These are phyloP conservation scores for Terana coerulea DNA, from an alignment of 768 basidiomycete genomes.

Conservation along the genomic window DNA sequence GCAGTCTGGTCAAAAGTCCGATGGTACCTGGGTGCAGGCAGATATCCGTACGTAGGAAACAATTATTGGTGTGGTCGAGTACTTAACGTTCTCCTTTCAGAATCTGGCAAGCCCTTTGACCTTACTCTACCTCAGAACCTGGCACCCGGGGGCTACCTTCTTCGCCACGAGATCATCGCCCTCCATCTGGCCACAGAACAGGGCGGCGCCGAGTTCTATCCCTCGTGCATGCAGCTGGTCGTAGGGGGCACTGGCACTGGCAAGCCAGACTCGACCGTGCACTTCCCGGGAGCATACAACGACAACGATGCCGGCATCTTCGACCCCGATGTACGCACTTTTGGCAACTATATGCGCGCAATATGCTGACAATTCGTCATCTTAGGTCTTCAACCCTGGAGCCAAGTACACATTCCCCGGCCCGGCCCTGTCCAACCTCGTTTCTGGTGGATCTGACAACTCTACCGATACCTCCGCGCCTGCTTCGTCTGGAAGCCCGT, in stretches of 20 bases:
- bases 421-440: constrained; percentile 19
- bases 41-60: constrained; percentile 22
- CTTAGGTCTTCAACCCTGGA: constrained; percentile 21
- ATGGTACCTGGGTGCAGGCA: constrained; percentile 18
- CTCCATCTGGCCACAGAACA: constrained; percentile 22
- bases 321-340: constrained; percentile 34
- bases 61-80: too few species aligned
- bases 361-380: too few species aligned
- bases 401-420: constrained; percentile 24
- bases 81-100: neutral
- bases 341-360: neutral
- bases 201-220: constrained; percentile 75
- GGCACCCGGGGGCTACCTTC: constrained; percentile 7
- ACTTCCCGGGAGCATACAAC: constrained; percentile 69
- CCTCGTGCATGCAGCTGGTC: constrained; percentile 55
- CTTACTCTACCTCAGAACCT: constrained; percentile 14
- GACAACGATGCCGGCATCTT: constrained; percentile 71
- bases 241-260: constrained; percentile 54
- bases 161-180: constrained; percentile 33
- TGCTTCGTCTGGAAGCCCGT: neutral
- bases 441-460: neutral
- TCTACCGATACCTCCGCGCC: neutral
- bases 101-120: neutral
- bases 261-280: constrained; percentile 53
- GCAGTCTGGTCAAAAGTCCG: constrained; percentile 16